A percentile compares a stretch with the other conserved stretches of the same genome.
Conservation (phyloP, 495 filamentous ascomycete species). For the Neurospora sp. region DNA sequence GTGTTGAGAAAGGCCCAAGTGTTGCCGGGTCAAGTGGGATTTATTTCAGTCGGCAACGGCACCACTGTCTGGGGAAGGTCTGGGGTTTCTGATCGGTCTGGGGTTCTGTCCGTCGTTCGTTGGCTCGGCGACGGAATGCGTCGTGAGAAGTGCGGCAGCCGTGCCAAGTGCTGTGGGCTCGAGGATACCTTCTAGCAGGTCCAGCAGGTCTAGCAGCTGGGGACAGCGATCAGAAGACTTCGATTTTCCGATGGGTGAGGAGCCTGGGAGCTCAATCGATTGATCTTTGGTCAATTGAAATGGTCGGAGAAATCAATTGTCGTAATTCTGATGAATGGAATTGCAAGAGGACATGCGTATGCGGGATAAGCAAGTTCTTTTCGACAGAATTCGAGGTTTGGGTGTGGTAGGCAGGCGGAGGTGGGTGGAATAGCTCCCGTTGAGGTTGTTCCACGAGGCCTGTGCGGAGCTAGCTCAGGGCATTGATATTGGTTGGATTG, state of each 20-base stretch:
- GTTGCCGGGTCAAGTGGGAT: neutral
- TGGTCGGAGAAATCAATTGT: neutral
- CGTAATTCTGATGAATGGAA: neutral
- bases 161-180: neutral
- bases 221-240: neutral
- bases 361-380: neutral
- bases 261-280: neutral
- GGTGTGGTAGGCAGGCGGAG: neutral
- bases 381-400: neutral
- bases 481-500: neutral
- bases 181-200: neutral
- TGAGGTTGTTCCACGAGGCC: neutral
- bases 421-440: neutral
- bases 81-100: neutral
- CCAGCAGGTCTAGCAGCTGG: neutral
- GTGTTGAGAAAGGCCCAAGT: neutral
- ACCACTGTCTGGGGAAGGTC: neutral
- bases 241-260: neutral
- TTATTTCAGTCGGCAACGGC: neutral
- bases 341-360: neutral
- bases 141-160: neutral
- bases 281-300: neutral
- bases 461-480: neutral
- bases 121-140: neutral
- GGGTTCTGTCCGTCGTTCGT: neutral